Evolutionary conservation across 2,329 filamentous ascomycete species (phyloP).

Genomic region (Lasiodiplodia theobromae): DNA sequence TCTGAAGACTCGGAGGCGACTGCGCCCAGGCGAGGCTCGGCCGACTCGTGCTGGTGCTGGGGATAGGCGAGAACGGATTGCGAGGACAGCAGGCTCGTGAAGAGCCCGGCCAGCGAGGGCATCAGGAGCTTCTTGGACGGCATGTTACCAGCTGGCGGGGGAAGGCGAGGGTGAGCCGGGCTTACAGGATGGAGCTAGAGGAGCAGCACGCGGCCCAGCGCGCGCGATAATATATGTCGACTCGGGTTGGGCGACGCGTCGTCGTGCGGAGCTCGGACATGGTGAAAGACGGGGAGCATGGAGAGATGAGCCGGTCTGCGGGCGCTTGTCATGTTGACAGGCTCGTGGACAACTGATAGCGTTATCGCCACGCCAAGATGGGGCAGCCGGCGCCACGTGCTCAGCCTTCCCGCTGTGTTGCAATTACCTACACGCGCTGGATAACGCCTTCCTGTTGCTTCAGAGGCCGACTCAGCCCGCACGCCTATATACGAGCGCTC

Average conservation of each 20-base stretch:
- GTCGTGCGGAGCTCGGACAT: slow-evolving; percentile 10
- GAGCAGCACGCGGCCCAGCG: background rate
- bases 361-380: slow-evolving; percentile 9
- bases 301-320: slow-evolving; percentile 9
- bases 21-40: slow-evolving; percentile 45
- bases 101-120: slow-evolving; percentile 27
- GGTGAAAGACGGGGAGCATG: slow-evolving; percentile 7
- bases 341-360: slow-evolving; percentile 3
- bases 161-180: background rate
- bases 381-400: slow-evolving; percentile 5
- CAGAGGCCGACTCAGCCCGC: background rate
- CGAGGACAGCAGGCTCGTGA: slow-evolving; percentile 25
- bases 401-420: background rate
- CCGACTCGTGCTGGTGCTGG: background rate
- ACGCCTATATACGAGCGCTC: slow-evolving; percentile 4
- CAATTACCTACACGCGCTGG: slow-evolving; percentile 7
- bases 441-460: slow-evolving; percentile 11
- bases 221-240: slow-evolving; percentile 5
- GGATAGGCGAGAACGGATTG: slow-evolving; percentile 24
- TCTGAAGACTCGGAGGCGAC: slow-evolving; percentile 55
- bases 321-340: background rate
- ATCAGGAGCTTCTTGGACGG: slow-evolving; percentile 20
- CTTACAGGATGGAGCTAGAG: slow-evolving; percentile 10
- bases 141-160: slow-evolving; percentile 15
- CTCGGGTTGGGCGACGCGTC: slow-evolving; percentile 6